phyloP scores from a whole-genome alignment of 306 rosid genomes.

The Rubus idaeus region DNA sequence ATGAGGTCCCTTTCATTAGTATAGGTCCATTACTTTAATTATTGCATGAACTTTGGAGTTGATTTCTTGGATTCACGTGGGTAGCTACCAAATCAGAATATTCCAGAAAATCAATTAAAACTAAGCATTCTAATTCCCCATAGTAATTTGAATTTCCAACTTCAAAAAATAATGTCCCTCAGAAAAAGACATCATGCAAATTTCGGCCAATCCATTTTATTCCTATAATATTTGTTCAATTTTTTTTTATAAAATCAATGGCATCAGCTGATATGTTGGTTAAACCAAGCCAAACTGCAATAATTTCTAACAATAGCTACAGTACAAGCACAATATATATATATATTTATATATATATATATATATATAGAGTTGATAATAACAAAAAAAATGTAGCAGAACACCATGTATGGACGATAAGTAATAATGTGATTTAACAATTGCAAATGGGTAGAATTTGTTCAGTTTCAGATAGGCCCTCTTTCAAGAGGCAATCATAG shows the following conservation, averaged over 20 bases:
- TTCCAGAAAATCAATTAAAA: neutral
- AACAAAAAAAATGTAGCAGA: neutral
- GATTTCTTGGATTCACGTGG: neutral
- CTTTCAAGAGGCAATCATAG: constrained; percentile 21
- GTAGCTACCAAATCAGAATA: neutral
- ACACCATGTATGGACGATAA: neutral
- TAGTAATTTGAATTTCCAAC: neutral
- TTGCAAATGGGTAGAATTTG: neutral
- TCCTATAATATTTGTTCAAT: neutral
- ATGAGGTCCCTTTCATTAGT: neutral
- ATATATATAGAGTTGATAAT: neutral
- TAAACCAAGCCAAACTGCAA: neutral
- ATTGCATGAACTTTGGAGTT: neutral
- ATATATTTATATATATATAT: neutral
- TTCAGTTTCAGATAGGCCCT: constrained; percentile 11
- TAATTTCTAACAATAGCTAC: neutral
- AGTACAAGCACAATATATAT: neutral
- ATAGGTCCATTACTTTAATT: neutral
- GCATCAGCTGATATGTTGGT: neutral
- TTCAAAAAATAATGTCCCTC: neutral
- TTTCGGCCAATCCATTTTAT: neutral
- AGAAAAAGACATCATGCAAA: neutral
- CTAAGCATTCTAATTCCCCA: neutral
- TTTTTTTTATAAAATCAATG: neutral
- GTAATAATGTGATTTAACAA: neutral